phyloP scores from a whole-genome alignment of 768 basidiomycete genomes.

The Lentinula edodes region DNA sequence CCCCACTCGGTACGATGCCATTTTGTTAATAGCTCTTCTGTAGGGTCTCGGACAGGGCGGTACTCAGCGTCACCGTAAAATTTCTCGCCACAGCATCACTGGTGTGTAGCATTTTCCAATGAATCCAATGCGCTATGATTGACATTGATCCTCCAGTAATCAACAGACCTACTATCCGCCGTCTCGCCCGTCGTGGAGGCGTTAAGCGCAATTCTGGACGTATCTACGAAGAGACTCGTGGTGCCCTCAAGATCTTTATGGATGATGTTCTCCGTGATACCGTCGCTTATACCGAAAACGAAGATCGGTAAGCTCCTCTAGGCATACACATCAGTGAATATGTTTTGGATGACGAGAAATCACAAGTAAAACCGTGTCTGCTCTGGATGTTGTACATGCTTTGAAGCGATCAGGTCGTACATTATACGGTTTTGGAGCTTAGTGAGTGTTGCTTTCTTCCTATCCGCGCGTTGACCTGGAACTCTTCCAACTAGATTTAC shows the following conservation, averaged over 20 bases:
- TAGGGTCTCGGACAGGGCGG: slow-evolving; percentile 5
- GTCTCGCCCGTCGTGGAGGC: slow-evolving; percentile 6
- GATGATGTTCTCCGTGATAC: slow-evolving; percentile 3
- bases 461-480: too few relatives aligned
- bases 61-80: slow-evolving; percentile 5
- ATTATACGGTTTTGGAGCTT: slow-evolving; percentile 3
- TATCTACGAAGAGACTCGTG: background rate
- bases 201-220: slow-evolving; percentile 4
- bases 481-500: too few relatives aligned
- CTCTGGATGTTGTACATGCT: slow-evolving; percentile 2
- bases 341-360: too few relatives aligned
- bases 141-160: background rate
- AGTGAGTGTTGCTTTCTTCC: background rate
- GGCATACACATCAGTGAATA: background rate
- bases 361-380: slow-evolving; percentile 3
- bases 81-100: slow-evolving; percentile 2
- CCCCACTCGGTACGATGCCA: too few relatives aligned
- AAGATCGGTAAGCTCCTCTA: background rate
- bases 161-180: slow-evolving; percentile 3
- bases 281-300: slow-evolving; percentile 2
- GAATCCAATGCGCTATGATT: background rate
- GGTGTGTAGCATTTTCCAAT: background rate
- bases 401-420: slow-evolving; percentile 3
- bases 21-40: background rate
- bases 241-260: slow-evolving; percentile 1